Base-by-base conservation (phyloP, 164 flowering plant genomes). In the Vitis rotundifolia region DNA sequence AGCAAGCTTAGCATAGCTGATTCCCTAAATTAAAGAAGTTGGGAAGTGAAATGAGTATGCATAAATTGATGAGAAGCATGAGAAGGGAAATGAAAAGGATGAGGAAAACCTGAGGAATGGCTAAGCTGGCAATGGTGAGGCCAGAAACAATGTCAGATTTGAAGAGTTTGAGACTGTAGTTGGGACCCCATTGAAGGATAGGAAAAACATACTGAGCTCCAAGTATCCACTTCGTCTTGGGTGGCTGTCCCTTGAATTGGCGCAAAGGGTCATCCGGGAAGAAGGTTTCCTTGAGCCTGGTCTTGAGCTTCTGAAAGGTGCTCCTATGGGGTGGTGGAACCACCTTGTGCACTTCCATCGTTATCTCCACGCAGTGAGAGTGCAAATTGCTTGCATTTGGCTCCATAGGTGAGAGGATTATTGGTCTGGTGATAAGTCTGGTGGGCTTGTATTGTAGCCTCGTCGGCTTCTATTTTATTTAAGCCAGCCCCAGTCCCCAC, bases 211-310 rank as follows among this genome's bases (percentile, higher is more conserved):
- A 94, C 59, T 89, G 93, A 73, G 81, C 79, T 2, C 74, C 93
- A 60, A 94, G 85, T 11, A 89, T 51, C 68, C 76, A 76, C 71
- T 85, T 86, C 64, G 19, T 81, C 50, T 44, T 66, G 47, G n/a
- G 2, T 0, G 89, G 9, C 63, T 90, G 89, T 29, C 91, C 91
- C 71, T 85, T 86, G 85, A 94, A 92, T 65, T 88, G 93, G 66
- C 89, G 85, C 26, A 92, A 70, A 51, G 98, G 98, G 73, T 94
- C 98, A 72, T 94, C 98, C 0, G 98, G 90, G 77, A 94, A 91
- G 77, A 94, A 92, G 51, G 88, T 92, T 56, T 94, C 98, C 55
- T 81, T 85, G 62, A 91, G 86, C 62, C 87, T 84, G 65, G 49
- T 37, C 73, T 76, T 85, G 49, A 93, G 79, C 79, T 89, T 88